These are phyloP conservation scores for Amanita phalloides DNA, from an alignment of 768 basidiomycete genomes.

Conservation along the genomic window DNA sequence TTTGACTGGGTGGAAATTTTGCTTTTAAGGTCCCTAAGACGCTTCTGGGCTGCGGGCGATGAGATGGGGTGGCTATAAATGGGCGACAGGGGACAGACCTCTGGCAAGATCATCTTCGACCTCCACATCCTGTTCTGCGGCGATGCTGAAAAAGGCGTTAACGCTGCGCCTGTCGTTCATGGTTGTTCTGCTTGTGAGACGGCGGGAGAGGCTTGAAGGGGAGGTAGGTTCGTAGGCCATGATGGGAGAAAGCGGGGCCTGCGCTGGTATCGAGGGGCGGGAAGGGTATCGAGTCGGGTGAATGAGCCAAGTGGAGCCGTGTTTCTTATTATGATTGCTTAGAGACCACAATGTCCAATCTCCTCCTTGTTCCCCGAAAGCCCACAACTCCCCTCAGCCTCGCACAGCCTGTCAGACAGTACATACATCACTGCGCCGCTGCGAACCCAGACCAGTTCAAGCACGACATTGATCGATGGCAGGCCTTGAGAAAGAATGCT, in stretches of 20 bases:
- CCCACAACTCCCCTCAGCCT: slow-evolving; percentile 48
- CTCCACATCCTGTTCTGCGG: slow-evolving; percentile 96
- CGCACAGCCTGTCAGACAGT: slow-evolving; percentile 43
- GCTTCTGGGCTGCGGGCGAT: slow-evolving; percentile 74
- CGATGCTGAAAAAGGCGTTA: slow-evolving; percentile 93
- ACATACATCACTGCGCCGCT: slow-evolving; percentile 57
- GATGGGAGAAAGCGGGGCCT: slow-evolving; percentile 29
- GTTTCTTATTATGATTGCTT: background rate
- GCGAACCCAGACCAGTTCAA: slow-evolving; percentile 81
- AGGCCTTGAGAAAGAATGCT: slow-evolving; percentile 47
- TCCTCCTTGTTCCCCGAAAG: slow-evolving; percentile 68
- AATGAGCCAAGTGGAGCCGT: background rate
- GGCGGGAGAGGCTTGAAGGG: slow-evolving; percentile 53
- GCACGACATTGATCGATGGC: slow-evolving; percentile 67
- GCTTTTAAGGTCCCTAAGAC: slow-evolving; percentile 88
- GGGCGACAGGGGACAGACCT: slow-evolving; percentile 34
- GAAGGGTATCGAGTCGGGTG: slow-evolving; percentile 9
- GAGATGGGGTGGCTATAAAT: slow-evolving; percentile 2
- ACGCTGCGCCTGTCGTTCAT: slow-evolving; percentile 80
- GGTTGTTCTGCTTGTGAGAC: slow-evolving; percentile 86
- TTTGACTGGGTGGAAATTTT: slow-evolving; percentile 98
- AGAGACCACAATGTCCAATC: slow-evolving; percentile 53
- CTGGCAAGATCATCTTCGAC: slow-evolving; percentile 94
- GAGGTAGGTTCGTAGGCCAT: slow-evolving; percentile 61
- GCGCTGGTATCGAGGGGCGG: slow-evolving; percentile 20